Base-by-base conservation (phyloP, 164 flowering plant species). In the Berberis thunbergii region DNA sequence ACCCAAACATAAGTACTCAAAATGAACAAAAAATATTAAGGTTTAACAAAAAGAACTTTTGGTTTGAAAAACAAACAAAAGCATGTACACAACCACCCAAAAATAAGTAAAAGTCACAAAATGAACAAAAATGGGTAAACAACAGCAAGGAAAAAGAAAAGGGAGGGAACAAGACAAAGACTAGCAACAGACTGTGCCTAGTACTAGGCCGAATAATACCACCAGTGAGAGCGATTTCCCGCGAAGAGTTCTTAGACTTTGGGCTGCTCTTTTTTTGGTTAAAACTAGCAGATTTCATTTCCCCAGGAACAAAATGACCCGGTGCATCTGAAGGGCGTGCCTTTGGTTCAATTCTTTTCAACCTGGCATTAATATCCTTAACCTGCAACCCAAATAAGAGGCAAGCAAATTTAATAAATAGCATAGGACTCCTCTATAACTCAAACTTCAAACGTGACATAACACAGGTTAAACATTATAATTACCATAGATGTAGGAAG, bases 291-390 rank as follows among this genome's bases (percentile, higher is more conserved):
- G 83, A 64, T 74, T 83, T 91, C 61, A 75, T 70, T 66, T 86
- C 95, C 44, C 42, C 67, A 63, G 77, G 45, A 59, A 70, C 49
- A 73, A 77, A 79, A 68, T 67, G 81, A 69, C 75, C 64, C 26
- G 0, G 0, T 69, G 65, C 87, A 76, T 87, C 97, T 53, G 87
- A 77, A 61, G 87, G 61, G 40, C 77, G 89, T 61, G 65, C 62
- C 71, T 89, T 84, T n/a, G 97, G 97, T 76, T 85, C 87, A 72
- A 91, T 86, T 72, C 64, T 86, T 79, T 91, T 97, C 43, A 95
- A 68, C 68, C 99, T 87, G 42, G 88, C 81, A 84, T 88, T 91
- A 60, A 95, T 95, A 75, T 91, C 97, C 77, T 81, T 95, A 57
- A 85, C 76, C 99, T 95, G 81, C 77, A 81, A 43, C 49, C 38